Base-by-base conservation (phyloP, 352 stramenopile species). In the Hyphochytrium catenoides region DNA sequence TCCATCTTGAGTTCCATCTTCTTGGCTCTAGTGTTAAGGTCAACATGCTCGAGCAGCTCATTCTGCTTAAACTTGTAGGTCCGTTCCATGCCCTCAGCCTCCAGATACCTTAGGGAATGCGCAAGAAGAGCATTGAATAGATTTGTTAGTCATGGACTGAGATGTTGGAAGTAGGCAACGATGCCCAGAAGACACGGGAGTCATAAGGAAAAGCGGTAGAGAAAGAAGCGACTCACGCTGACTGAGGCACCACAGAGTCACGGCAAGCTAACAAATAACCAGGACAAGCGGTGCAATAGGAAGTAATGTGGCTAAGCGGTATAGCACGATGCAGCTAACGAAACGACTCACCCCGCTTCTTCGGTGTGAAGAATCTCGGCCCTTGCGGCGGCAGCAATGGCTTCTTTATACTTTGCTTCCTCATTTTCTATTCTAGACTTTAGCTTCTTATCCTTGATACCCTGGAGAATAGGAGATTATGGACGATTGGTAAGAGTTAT, bases 31-130 rank as follows among this genome's bases (percentile, higher is more conserved):
- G 86, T 95, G 48, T 94, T 91, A 23, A 81, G 59, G 51, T 96
- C 79, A 14, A 95, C 66, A 41, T 85, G 63, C 17, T 60, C 53
- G 4, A 56, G 54, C 18, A 82, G 51, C 44, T 94, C 59, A 25
- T 62, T 47, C 52, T 98, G 89, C 19, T 69, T 88, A 42, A 98
- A 74, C 46, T 91, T 87, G 50, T 91, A 85, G 31, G 87, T 97
- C 45, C 76, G 73, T 50, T 97, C 88, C 46, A 96, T 84, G 14
- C 88, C 84, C 52, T 98, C 89, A 0, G 79, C 57, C 46, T 96
- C 85, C 19, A 98, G 34, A n/a, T n/a, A n/a, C n/a, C n/a, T n/a
- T n/a, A n/a, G n/a, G n/a, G n/a, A n/a, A n/a, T n/a, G n/a, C n/a
- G n/a, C n/a, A n/a, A n/a, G n/a, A n/a, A n/a, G n/a, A n/a, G n/a